phyloP scores from a whole-genome alignment of 148 eudicot species.

The Camellia granthamiana region DNA sequence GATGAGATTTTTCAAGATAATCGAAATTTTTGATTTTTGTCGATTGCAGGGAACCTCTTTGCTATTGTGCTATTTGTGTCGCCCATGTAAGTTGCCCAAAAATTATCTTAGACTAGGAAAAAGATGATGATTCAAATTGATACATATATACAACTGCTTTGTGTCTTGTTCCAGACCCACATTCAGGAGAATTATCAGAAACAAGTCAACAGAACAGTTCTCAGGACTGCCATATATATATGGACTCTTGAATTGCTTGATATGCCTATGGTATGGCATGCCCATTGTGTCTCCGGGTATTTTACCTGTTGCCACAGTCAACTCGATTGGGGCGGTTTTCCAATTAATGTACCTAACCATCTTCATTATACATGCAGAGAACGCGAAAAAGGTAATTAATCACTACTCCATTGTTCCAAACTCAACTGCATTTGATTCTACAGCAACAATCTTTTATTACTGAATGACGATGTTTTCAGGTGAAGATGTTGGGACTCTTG shows the following conservation, averaged over 20 bases:
- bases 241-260: conserved; percentile 45
- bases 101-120: neutral
- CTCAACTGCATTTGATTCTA: neutral
- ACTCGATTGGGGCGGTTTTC: conserved; percentile 43
- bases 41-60: conserved; percentile 46
- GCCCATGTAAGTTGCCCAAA: conserved; percentile 40
- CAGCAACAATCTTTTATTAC: neutral
- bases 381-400: conserved; percentile 30
- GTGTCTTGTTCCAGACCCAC: conserved; percentile 37
- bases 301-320: conserved; percentile 38
- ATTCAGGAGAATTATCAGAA: conserved; percentile 39
- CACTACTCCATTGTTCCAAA: neutral
- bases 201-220: conserved; percentile 45
- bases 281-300: conserved; percentile 43
- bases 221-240: conserved; percentile 52
- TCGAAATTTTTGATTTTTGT: neutral
- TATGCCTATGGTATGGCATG: conserved; percentile 55
- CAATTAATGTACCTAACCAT: conserved; percentile 35
- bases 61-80: conserved; percentile 46
- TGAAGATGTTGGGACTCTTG: conserved; percentile 39
- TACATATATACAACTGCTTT: neutral
- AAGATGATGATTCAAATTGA: neutral
- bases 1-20: neutral
- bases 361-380: conserved; percentile 36
- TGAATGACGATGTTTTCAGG: conserved; percentile 22